phyloP scores from a whole-genome alignment of 2,329 filamentous ascomycete species.

The Colletotrichum falcatum region DNA sequence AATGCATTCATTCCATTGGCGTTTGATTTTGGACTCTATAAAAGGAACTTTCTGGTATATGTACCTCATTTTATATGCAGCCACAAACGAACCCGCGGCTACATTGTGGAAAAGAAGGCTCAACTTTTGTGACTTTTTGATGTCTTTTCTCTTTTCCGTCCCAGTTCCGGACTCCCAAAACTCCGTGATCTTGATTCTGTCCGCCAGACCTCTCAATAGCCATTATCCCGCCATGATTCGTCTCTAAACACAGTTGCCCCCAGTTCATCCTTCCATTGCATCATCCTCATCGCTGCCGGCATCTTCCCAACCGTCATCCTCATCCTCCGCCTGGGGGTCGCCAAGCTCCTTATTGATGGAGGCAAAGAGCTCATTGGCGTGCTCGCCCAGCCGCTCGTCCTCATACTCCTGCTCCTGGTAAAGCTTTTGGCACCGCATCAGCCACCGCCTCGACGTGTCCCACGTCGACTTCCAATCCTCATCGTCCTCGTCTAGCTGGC shows the following conservation, averaged over 20 bases:
- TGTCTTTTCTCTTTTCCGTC: neutral
- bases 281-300: conserved; percentile 60
- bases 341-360: conserved; percentile 74
- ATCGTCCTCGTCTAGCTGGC: conserved; percentile 49
- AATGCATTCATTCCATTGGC: conserved; percentile 25
- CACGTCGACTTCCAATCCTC: conserved; percentile 72
- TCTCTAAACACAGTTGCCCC: neutral
- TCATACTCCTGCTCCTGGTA: conserved; percentile 86
- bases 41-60: conserved; percentile 16
- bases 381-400: conserved; percentile 80
- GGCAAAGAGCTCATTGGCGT: conserved; percentile 77
- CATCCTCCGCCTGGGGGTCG: conserved; percentile 65
- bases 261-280: conserved; percentile 61
- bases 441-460: conserved; percentile 83
- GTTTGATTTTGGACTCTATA: conserved; percentile 16
- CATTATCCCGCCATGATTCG: neutral
- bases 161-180: conserved; percentile 32
- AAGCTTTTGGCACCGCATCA: conserved; percentile 83
- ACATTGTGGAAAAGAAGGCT: neutral
- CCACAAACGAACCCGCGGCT: neutral
- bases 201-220: neutral
- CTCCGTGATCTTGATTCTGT: neutral
- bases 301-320: conserved; percentile 62
- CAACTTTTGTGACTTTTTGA: conserved; percentile 9
- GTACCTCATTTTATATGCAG: conserved; percentile 20